These are phyloP conservation scores for Mangifera indica DNA, from an alignment of 345 rosid genomes.

Conservation along the genomic window DNA sequence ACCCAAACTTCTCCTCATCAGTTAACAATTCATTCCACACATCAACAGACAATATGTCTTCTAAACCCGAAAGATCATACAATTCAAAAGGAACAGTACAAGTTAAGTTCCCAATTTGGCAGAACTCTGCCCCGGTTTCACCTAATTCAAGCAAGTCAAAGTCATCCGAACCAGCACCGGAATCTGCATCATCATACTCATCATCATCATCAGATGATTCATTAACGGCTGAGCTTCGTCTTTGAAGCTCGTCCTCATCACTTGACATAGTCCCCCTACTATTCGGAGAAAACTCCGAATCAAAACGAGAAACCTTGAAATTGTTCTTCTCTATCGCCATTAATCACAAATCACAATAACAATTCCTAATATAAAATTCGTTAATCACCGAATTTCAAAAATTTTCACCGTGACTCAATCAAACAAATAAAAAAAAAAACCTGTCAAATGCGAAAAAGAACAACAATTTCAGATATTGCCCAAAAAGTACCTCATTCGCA, in stretches of 20 bases:
- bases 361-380: conserved; percentile 1
- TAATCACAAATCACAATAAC: conserved; percentile 18
- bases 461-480: background rate
- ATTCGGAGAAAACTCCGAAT: conserved; percentile 74
- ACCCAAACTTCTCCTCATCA: conserved; percentile 78
- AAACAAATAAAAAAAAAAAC: conserved; percentile 18
- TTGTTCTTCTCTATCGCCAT: conserved; percentile 98
- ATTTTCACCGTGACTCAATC: conserved; percentile 19
- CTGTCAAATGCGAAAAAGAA: background rate
- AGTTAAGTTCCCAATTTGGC: conserved; percentile 76
- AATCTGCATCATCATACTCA: conserved; percentile 87
- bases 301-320: conserved; percentile 75
- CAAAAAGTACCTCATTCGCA: conserved; percentile 35
- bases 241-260: conserved; percentile 68
- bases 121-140: conserved; percentile 85
- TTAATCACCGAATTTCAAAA: conserved; percentile 14
- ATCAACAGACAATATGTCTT: conserved; percentile 79
- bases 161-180: conserved; percentile 97
- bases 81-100: conserved; percentile 86
- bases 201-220: conserved; percentile 73
- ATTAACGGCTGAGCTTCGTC: conserved; percentile 49
- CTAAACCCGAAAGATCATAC: conserved; percentile 75
- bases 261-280: conserved; percentile 72
- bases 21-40: conserved; percentile 88
- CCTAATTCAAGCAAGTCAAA: conserved; percentile 92